A percentile compares a stretch with the other conserved stretches of the same genome.
Evolutionary conservation across 257 asterid species (phyloP).

Genomic region (Rhazya stricta): DNA sequence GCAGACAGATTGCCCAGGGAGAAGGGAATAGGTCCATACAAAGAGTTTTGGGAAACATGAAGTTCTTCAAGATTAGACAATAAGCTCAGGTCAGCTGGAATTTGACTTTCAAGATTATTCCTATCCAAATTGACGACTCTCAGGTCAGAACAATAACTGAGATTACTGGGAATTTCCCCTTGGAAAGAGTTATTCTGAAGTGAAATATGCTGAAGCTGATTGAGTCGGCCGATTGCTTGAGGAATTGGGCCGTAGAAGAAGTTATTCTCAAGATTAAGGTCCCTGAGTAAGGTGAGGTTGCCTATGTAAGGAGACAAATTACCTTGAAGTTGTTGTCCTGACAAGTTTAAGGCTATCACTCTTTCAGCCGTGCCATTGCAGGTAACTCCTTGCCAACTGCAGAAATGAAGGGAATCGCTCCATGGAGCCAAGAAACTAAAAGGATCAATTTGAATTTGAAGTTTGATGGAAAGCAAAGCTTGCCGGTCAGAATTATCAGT

Average conservation of each 20-base stretch:
- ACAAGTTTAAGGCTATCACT: neutral
- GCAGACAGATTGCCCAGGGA: conserved; percentile 8
- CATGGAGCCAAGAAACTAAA: conserved; percentile 1
- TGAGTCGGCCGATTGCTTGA: conserved; percentile 5
- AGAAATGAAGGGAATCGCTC: neutral
- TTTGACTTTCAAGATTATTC: neutral
- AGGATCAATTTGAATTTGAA: neutral
- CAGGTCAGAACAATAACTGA: neutral
- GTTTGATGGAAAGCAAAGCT: conserved; percentile 4
- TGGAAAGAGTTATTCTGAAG: neutral
- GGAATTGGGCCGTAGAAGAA: neutral
- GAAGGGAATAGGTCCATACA: conserved; percentile 1
- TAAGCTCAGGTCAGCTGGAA: neutral
- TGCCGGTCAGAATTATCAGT: neutral
- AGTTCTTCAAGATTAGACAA: neutral
- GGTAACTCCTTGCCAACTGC: conserved; percentile 1
- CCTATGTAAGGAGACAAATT: conserved; percentile 3
- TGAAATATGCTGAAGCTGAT: neutral
- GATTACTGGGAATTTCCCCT: conserved; percentile 5
- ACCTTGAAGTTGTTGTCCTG: neutral
- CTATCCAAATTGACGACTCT: neutral
- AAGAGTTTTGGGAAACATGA: neutral
- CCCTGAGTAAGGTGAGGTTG: conserved; percentile 8
- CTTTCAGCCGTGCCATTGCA: neutral
- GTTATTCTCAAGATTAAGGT: neutral